Evolutionary conservation across 2,329 filamentous ascomycete species (phyloP).

Genomic region (Keithomyces neogunnii): DNA sequence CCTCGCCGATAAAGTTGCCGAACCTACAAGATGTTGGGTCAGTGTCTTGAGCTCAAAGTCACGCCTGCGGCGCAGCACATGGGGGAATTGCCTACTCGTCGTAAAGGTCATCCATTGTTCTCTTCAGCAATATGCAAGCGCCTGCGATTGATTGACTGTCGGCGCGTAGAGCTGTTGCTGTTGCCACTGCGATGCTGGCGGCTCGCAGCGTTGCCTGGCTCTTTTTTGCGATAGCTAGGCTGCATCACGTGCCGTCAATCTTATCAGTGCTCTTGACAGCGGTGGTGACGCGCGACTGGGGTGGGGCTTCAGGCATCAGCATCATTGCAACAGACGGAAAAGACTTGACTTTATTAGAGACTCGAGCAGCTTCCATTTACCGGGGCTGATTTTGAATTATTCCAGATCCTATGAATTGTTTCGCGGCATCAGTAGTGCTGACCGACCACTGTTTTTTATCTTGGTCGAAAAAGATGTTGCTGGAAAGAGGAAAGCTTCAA

Average conservation of each 20-base stretch:
- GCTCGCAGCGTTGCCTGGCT: conserved; percentile 1
- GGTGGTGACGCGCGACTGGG: too few species aligned
- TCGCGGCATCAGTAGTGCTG: too few species aligned
- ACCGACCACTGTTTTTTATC: too few species aligned
- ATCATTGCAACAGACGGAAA: too few species aligned
- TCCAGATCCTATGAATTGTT: too few species aligned
- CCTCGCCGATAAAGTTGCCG: conserved; percentile 96
- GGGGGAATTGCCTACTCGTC: conserved; percentile 60
- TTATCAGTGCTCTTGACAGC: too few species aligned
- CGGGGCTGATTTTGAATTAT: too few species aligned
- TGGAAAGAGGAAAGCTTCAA: too few species aligned
- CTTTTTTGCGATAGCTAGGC: conserved; percentile 12
- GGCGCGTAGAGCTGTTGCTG: conserved; percentile 7
- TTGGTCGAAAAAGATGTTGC: too few species aligned
- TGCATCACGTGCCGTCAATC: conserved; percentile 9
- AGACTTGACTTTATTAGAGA: too few species aligned
- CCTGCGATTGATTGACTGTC: conserved; percentile 13
- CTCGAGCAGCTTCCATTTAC: too few species aligned
- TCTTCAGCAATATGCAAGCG: conserved; percentile 9
- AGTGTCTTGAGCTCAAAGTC: background rate
- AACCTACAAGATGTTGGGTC: conserved; percentile 50
- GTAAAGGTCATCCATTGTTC: conserved; percentile 85
- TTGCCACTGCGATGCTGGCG: background rate
- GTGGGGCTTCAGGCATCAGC: too few species aligned
- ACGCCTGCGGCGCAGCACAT: background rate